phyloP scores from a whole-genome alignment of 345 rosid genomes.

The Gynandropsis gynandra region DNA sequence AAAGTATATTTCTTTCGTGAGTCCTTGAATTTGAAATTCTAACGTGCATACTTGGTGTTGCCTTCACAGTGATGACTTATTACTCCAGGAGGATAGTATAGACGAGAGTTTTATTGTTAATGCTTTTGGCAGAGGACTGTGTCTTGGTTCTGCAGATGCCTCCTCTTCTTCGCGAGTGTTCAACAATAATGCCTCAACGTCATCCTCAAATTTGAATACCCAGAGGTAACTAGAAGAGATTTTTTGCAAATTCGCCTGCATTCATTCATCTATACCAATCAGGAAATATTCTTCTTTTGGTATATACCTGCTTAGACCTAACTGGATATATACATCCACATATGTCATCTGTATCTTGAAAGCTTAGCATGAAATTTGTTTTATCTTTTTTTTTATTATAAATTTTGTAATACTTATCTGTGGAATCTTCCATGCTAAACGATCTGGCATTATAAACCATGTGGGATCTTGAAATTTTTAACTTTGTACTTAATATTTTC shows the following conservation, averaged over 20 bases:
- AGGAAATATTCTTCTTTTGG: too few species aligned
- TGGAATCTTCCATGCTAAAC: not conserved
- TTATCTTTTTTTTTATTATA: not conserved
- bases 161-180: slow-evolving; percentile 43
- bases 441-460: slow-evolving; percentile 8
- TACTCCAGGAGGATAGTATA: slow-evolving; percentile 75
- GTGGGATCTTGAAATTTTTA: not conserved
- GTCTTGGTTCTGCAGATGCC: slow-evolving; percentile 54
- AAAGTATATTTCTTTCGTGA: not conserved
- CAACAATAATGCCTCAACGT: slow-evolving; percentile 32
- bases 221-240: slow-evolving; percentile 45
- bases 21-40: slow-evolving; percentile 9
- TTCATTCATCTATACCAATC: not conserved
- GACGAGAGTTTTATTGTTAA: slow-evolving; percentile 46
- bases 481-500: not conserved
- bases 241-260: not conserved
- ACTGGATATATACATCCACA: too few species aligned
- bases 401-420: slow-evolving; percentile 9
- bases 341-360: too few species aligned
- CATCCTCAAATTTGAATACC: slow-evolving; percentile 38
- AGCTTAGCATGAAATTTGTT: too few species aligned
- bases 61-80: slow-evolving; percentile 69
- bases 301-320: too few species aligned
- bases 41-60: slow-evolving; percentile 16
- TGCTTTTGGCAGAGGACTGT: slow-evolving; percentile 66